Base-by-base conservation (phyloP, 1,139 yeast genomes). In the Wickerhamomyces sp. region DNA sequence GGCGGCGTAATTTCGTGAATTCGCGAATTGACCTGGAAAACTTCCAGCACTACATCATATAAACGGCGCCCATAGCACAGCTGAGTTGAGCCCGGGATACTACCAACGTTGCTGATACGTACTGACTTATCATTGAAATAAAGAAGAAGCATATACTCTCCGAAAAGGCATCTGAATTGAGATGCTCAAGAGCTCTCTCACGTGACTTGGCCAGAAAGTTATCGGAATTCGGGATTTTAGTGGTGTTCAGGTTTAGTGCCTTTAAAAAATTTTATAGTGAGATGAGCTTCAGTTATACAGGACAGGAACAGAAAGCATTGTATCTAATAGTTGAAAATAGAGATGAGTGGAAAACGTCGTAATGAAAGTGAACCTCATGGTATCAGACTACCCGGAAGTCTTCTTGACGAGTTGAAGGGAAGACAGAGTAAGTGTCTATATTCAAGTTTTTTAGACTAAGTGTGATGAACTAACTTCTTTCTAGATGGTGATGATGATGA, bases 321-420 rank as follows among this genome's bases (percentile, higher is more conserved):
- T 29, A 11, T 6, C 31, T 10, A 11, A 10, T 6, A 4, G 13
- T 29, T 29, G 6, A 29, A 29, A 6, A 29, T 18, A 34, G 34
- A 34, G 42, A 45, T 43, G 40, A 15, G 33, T n/a, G n/a, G 34
- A 4, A 39, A 41, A 5, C 26, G 29, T n/a, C 34, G 15, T 9
- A 29, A 37, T 15, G 34, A 40, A 5, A 52, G 51, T 1, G 58
- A 56, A 34, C 54, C 51, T n/a, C 82, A 76, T 54, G 76, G 73
- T 9, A 81, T 85, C 42, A 73, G 81, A 49, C 68, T 87, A 29
- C 95, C 95, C 0, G 86, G 85, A 1, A 66, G 69, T 15, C 62
- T 88, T 35, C 62, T 87, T 43, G 93, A 86, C 52, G 83, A 81
- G 59, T 73, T 87, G 50, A 72, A 77, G 49, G 65, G 62, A 27